Percentiles rank a stretch among this genome's conserved stretches.
phyloP scores from a whole-genome alignment of 768 basidiomycete genomes.

The Hypsizygus marmoreus region DNA sequence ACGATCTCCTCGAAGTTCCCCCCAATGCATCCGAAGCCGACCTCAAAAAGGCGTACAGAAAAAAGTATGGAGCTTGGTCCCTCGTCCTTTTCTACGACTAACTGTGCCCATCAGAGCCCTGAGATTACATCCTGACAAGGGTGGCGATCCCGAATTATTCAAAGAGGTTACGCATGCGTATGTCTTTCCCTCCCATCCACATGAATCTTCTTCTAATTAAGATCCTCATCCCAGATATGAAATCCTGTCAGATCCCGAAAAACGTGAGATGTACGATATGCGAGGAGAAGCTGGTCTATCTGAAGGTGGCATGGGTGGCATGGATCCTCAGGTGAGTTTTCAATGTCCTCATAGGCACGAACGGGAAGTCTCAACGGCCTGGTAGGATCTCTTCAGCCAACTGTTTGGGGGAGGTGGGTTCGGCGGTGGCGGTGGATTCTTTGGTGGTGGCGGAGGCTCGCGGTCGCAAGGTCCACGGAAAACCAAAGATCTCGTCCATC shows the following conservation, averaged over 20 bases:
- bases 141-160: constrained; percentile 95
- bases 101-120: constrained; percentile 58
- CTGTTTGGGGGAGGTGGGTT: constrained; percentile 80
- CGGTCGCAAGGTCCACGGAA: constrained; percentile 77
- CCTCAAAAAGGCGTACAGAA: constrained; percentile 94
- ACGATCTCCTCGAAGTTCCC: constrained; percentile 88
- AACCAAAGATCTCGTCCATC: constrained; percentile 98
- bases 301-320: constrained; percentile 90
- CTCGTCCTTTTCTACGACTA: constrained; percentile 2
- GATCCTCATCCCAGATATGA: constrained; percentile 72
- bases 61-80: constrained; percentile 59
- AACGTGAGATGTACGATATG: constrained; percentile 81
- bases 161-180: constrained; percentile 97
- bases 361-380: constrained; percentile 4
- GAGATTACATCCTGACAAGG: constrained; percentile 89
- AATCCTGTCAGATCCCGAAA: constrained; percentile 86
- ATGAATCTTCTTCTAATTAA: constrained; percentile 3
- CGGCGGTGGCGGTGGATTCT: constrained; percentile 72
- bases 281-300: constrained; percentile 90
- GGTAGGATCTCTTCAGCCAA: constrained; percentile 93
- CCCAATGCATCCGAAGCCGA: constrained; percentile 80
- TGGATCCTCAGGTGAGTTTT: constrained; percentile 86
- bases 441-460: constrained; percentile 65
- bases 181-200: constrained; percentile 32
- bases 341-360: not conserved